Base-by-base conservation (phyloP, 1,284 basidiomycete species). In the Marasmius sp. region DNA sequence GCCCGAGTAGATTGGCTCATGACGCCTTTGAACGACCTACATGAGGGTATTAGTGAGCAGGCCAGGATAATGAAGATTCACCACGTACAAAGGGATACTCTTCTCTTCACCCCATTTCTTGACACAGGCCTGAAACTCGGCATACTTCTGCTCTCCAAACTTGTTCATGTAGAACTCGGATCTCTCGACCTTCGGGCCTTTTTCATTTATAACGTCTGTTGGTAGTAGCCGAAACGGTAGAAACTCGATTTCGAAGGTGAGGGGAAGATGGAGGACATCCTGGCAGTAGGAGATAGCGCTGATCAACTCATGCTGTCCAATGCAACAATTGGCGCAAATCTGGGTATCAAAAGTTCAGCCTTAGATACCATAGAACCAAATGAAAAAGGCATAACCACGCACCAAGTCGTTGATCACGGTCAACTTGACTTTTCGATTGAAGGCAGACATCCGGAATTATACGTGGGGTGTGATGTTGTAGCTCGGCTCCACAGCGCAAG, bases 271-370 rank as follows among this genome's bases (percentile, higher is more conserved):
- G 5, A 88, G 82, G 10, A 83, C 82, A 64, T 87, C 81, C 64
- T 80, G 76, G 70, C 83, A 86, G 58, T 85, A 81, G 0, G 82
- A 77, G 51, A 90, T 85, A 37, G 92, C 91, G 49, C 81, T 79
- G 56, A 87, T 77, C 60, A 94, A 82, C 68, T 92, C 88, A 72
- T 86, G 85, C 72, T 88, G 85, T 12, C 85, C 86, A 64, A 94
- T 83, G 74, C 86, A 91, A 73, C 90, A 92, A 77, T 88, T 92
- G 60, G 83, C 80, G 71, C 91, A 92, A 52, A 82, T 77, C 89
- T 92, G 27, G 5, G 27, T 27, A 69, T 8, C 38, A 54, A 53
- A 49, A 39, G 51, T 62, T 54, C 57, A 53, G 38, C 20, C 49
- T 58, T 12, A 45, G 52, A 62, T 27, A 60, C 59, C 56, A 55